phyloP scores from a whole-genome alignment of 2,329 filamentous ascomycete species.

The Xylariaceae sp. region DNA sequence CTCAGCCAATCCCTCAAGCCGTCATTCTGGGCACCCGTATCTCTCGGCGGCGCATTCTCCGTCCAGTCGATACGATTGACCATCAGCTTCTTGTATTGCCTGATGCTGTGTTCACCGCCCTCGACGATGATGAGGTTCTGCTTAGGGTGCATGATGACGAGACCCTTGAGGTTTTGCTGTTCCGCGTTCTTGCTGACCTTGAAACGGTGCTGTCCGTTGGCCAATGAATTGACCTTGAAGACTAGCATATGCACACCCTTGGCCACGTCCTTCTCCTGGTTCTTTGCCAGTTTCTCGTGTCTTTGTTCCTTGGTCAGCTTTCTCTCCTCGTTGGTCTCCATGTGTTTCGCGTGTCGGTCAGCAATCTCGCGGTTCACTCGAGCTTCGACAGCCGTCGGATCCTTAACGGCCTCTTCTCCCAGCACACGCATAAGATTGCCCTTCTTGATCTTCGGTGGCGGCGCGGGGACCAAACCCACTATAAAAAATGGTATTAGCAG shows the following conservation, averaged over 20 bases:
- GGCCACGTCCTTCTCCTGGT: slow-evolving; percentile 82
- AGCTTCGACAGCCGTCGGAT: slow-evolving; percentile 94
- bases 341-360: slow-evolving; percentile 74
- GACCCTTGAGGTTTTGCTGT: slow-evolving; percentile 77
- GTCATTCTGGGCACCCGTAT: slow-evolving; percentile 55
- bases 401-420: slow-evolving; percentile 85
- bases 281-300: slow-evolving; percentile 72
- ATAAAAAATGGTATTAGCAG: slow-evolving; percentile 3
- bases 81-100: slow-evolving; percentile 88
- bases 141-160: slow-evolving; percentile 86
- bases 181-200: slow-evolving; percentile 91
- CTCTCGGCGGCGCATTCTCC: slow-evolving; percentile 69
- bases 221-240: slow-evolving; percentile 83
- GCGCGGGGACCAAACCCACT: slow-evolving; percentile 79
- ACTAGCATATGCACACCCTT: slow-evolving; percentile 83
- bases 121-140: slow-evolving; percentile 89
- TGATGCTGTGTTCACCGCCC: slow-evolving; percentile 77
- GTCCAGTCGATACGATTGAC: slow-evolving; percentile 91
- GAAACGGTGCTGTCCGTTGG: slow-evolving; percentile 88
- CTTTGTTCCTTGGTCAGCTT: slow-evolving; percentile 85
- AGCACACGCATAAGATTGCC: slow-evolving; percentile 96
- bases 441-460: slow-evolving; percentile 94
- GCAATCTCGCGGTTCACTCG: slow-evolving; percentile 90
- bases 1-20: slow-evolving; percentile 67
- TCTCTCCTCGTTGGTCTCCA: slow-evolving; percentile 73